Base-by-base conservation (phyloP, 2,329 filamentous ascomycete species). In the Rutstroemia sp. region DNA sequence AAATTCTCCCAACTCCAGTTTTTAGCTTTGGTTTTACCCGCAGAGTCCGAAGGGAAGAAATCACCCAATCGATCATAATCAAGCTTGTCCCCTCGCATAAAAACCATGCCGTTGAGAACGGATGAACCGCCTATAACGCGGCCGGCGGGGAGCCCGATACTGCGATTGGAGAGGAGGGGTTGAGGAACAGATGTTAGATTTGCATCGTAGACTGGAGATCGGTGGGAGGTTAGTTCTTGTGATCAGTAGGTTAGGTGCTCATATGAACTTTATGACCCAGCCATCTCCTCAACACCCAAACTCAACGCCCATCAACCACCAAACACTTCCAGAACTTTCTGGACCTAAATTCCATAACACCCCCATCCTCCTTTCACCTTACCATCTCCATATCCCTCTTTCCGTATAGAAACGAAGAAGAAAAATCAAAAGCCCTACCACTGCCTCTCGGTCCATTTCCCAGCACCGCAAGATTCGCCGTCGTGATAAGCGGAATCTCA, bases 51-150 rank as follows among this genome's bases (percentile, higher is more conserved):
- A 76, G 61, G 1, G 61, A 42, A 42, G 10, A 77, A 58, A 4
- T 64, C 62, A 45, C 69, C 67, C 74, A 74, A 77, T 1, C 68
- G 62, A 50, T 76, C 63, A 48, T 74, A 73, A 38, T 65, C 64
- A 10, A 55, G 34, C 19, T 44, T 50, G 14, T 57, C 55, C 4
- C 56, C 57, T 5, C 64, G 60, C 51, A 66, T 62, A 47, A 58
- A 67, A 4, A 59, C 60, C 62, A 67, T 57, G 19, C 64, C 56
- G 36, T 67, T 67, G 36, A 74, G 70, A 0, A 67, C 72, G 30
- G 65, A 69, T 7, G 63, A 66, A 62, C 75, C 73, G 73, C 47
- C 73, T 66, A 23, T 68, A 54, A 57, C 62, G 50, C 69, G 69
- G 17, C 58, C 60, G n/a, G 71, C 66, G 8, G 69, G 65, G 19